Evolutionary conservation across 2,329 filamentous ascomycete genomes (phyloP).

Genomic region (Alternaria consortialis): DNA sequence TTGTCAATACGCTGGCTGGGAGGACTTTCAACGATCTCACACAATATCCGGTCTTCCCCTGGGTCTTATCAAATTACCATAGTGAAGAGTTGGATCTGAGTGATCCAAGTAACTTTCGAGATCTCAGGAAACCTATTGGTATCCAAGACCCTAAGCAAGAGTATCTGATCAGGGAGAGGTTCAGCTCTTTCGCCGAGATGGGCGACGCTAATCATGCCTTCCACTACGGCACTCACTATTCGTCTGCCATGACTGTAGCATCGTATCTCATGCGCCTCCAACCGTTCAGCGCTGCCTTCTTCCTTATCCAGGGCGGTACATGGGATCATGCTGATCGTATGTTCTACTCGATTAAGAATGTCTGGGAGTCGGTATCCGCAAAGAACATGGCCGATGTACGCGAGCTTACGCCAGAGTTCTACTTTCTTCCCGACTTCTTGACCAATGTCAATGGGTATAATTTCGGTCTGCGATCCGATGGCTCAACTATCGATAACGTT

Average conservation of each 20-base stretch:
- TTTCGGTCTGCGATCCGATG: slow-evolving; percentile 86
- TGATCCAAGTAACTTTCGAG: slow-evolving; percentile 85
- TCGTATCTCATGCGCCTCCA: slow-evolving; percentile 95
- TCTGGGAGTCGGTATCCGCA: slow-evolving; percentile 88
- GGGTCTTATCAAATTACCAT: slow-evolving; percentile 95
- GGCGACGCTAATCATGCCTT: slow-evolving; percentile 81
- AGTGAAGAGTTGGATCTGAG: slow-evolving; percentile 90
- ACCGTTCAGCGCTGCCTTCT: slow-evolving; percentile 94
- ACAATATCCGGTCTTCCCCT: slow-evolving; percentile 97
- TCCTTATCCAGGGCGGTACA: slow-evolving; percentile 90
- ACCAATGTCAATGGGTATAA: slow-evolving; percentile 95
- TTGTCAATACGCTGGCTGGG: slow-evolving; percentile 96
- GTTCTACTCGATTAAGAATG: slow-evolving; percentile 90
- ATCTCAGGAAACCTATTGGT: slow-evolving; percentile 95
- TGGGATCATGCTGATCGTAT: slow-evolving; percentile 96
- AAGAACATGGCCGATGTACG: slow-evolving; percentile 94
- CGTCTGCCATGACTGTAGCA: slow-evolving; percentile 97
- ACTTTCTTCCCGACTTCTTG: slow-evolving; percentile 93
- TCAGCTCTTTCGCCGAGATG: slow-evolving; percentile 89
- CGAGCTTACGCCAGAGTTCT: slow-evolving; percentile 96
- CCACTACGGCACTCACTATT: slow-evolving; percentile 98
- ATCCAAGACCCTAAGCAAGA: slow-evolving; percentile 82
- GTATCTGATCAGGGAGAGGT: slow-evolving; percentile 81
- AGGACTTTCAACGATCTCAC: slow-evolving; percentile 97
- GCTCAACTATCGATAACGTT: slow-evolving; percentile 83